Conservation (phyloP, 306 rosid genomes). For the Betula pendula region DNA sequence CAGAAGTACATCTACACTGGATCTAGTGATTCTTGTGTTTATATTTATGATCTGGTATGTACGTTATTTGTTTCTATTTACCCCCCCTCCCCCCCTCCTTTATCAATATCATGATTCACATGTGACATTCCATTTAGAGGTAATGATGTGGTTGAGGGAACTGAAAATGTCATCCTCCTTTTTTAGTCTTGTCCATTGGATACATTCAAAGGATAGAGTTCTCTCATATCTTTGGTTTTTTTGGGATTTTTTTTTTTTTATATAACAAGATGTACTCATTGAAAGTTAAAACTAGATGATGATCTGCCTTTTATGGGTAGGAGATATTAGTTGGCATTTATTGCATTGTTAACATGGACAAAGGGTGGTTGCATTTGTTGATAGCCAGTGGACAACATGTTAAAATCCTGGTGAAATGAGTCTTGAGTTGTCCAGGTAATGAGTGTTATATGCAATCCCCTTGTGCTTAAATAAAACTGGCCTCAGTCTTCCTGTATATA, state of each 20-base stretch:
- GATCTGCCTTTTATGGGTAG: not conserved
- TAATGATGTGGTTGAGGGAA: not conserved
- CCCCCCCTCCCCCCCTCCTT: not conserved
- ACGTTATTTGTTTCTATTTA: not conserved
- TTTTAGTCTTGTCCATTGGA: too few species aligned
- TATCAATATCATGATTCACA: not conserved
- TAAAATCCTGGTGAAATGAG: not conserved
- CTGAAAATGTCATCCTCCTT: too few species aligned
- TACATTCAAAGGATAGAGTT: not conserved
- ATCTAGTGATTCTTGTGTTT: conserved; percentile 68
- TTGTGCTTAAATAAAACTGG: too few species aligned
- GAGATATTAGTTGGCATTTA: not conserved
- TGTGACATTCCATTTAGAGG: not conserved
- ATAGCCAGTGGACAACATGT: not conserved
- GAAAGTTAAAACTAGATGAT: not conserved
- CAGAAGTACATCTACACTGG: conserved; percentile 95
- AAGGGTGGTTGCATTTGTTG: not conserved
- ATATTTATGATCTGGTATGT: conserved; percentile 88
- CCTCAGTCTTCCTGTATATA: too few species aligned
- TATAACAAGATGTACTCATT: not conserved
- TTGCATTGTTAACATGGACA: too few species aligned
- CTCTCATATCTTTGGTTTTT: not conserved
- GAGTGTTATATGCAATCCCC: not conserved
- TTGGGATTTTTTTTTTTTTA: not conserved
- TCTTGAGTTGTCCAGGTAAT: not conserved